Evolutionary conservation across 148 eudicot species (phyloP).

Genomic region (Persicaria maculosa): DNA sequence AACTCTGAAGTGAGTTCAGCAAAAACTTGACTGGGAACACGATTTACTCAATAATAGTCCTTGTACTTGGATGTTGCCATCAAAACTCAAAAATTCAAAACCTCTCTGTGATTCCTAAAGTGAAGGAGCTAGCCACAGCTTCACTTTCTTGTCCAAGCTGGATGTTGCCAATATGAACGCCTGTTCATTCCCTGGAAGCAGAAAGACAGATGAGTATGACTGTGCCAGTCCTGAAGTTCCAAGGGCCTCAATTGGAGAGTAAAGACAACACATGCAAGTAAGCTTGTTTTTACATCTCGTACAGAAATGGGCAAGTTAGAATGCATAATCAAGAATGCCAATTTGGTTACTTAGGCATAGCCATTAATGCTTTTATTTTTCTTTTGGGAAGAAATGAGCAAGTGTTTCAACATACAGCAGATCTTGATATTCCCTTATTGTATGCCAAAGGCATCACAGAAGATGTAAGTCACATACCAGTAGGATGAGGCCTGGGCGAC

Average conservation of each 20-base stretch:
- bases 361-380: too few species aligned
- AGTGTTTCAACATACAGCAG: neutral
- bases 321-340: too few species aligned
- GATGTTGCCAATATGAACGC: conserved; percentile 50
- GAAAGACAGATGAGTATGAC: neutral
- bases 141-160: conserved; percentile 89
- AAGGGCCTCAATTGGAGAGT: too few species aligned
- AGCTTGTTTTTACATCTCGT: too few species aligned
- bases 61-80: neutral
- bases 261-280: too few species aligned
- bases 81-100: neutral
- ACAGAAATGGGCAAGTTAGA: too few species aligned
- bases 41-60: neutral
- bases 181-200: conserved; percentile 43
- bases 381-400: too few species aligned
- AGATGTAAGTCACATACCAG: conserved; percentile 33
- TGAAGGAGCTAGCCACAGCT: conserved; percentile 77
- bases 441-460: neutral
- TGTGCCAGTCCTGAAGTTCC: neutral
- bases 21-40: neutral
- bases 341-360: too few species aligned
- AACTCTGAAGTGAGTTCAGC: neutral
- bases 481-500: conserved; percentile 54
- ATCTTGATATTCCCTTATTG: neutral
- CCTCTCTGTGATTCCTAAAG: conserved; percentile 18